These are phyloP conservation scores for Licmophora abbreviata DNA, from an alignment of 108 stramenopile genomes.

Conservation along the genomic window DNA sequence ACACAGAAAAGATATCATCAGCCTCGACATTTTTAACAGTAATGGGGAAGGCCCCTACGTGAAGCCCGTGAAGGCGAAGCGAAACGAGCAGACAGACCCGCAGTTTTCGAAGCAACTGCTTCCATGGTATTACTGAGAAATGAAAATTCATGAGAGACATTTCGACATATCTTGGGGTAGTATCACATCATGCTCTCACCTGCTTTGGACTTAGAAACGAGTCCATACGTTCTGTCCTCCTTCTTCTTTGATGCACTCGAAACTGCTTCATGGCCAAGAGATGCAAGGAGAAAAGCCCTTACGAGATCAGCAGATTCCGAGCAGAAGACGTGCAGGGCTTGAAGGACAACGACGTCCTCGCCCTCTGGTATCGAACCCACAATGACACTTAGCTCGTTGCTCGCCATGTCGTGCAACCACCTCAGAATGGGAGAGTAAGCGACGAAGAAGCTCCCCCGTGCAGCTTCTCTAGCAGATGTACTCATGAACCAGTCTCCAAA, in stretches of 20 bases:
- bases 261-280: constrained; percentile 55
- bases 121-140: constrained; percentile 40
- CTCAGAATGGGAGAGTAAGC: constrained; percentile 53
- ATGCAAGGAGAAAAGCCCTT: constrained; percentile 62
- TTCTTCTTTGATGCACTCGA: constrained; percentile 36
- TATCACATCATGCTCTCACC: too few relatives aligned
- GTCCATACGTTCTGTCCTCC: constrained; percentile 67
- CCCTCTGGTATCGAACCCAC: too few relatives aligned
- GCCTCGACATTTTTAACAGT: constrained; percentile 50
- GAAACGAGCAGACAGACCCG: constrained; percentile 64
- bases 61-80: constrained; percentile 51
- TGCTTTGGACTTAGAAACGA: constrained; percentile 17
- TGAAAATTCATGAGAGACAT: background rate
- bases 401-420: constrained; percentile 57
- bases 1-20: constrained; percentile 57
- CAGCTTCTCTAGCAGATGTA: constrained; percentile 32
- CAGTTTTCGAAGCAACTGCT: constrained; percentile 55
- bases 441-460: constrained; percentile 39
- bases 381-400: constrained; percentile 14
- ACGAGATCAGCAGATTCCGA: constrained; percentile 51
- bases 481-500: constrained; percentile 77
- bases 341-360: constrained; percentile 17
- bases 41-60: constrained; percentile 48
- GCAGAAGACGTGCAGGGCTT: constrained; percentile 46
- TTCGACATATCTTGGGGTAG: background rate